phyloP scores from a whole-genome alignment of 1,284 basidiomycete species.

The Volvariella surrecta region DNA sequence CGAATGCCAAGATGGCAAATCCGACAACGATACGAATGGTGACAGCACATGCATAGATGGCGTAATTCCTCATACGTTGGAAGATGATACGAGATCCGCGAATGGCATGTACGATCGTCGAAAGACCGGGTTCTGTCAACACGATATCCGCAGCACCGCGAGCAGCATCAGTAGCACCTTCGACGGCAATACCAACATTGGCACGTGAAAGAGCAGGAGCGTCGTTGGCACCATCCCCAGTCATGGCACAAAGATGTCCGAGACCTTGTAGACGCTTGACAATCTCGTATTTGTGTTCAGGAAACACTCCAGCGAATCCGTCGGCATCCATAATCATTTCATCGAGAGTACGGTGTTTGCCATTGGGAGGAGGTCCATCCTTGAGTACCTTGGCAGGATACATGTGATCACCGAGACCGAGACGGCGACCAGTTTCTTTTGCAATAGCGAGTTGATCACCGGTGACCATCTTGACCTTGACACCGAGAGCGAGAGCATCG shows the following conservation, averaged over 20 bases:
- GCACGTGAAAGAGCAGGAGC: slow-evolving; percentile 90
- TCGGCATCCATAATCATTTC: slow-evolving; percentile 93
- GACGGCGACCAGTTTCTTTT: slow-evolving; percentile 97
- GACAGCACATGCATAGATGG: slow-evolving; percentile 87
- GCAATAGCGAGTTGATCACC: slow-evolving; percentile 99
- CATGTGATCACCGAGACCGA: slow-evolving; percentile 93
- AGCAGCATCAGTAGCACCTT: slow-evolving; percentile 93
- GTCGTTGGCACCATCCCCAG: slow-evolving; percentile 97
- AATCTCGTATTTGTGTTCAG: slow-evolving; percentile 85
- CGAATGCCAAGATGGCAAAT: slow-evolving; percentile 93
- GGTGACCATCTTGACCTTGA: slow-evolving; percentile 99
- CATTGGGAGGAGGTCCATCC: slow-evolving; percentile 76
- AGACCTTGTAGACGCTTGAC: slow-evolving; percentile 92
- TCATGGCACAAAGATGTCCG: slow-evolving; percentile 85
- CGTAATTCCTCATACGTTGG: slow-evolving; percentile 97
- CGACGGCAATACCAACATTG: slow-evolving; percentile 96
- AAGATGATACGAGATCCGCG: slow-evolving; percentile 94
- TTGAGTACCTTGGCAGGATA: slow-evolving; percentile 93
- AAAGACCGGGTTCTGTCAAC: slow-evolving; percentile 91
- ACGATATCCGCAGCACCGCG: slow-evolving; percentile 96
- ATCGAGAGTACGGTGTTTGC: slow-evolving; percentile 77
- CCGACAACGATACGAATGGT: slow-evolving; percentile 98
- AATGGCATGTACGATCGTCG: slow-evolving; percentile 95
- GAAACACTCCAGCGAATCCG: slow-evolving; percentile 94
- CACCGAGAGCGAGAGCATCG: slow-evolving; percentile 91